These are phyloP conservation scores for Calocera cornea DNA, from an alignment of 768 basidiomycete genomes.

Conservation along the genomic window DNA sequence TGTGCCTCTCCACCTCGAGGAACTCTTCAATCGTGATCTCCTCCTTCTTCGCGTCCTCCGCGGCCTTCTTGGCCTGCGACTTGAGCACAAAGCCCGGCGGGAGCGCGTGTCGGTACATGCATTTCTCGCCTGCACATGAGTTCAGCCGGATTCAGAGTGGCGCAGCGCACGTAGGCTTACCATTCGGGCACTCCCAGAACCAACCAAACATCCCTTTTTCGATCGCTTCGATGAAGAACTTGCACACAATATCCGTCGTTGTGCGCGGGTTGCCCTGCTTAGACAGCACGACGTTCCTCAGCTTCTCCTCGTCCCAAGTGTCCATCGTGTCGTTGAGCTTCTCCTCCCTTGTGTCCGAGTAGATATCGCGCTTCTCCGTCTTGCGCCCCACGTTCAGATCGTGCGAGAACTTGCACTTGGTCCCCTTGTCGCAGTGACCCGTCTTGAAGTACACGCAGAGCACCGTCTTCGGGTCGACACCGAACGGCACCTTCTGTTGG, in stretches of 20 bases:
- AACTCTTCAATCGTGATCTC: slow-evolving; percentile 91
- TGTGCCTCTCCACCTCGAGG: slow-evolving; percentile 96
- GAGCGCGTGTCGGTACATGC: slow-evolving; percentile 89
- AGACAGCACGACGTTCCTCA: slow-evolving; percentile 70
- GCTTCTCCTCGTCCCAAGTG: slow-evolving; percentile 90
- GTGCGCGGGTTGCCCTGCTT: slow-evolving; percentile 85
- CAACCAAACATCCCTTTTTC: slow-evolving; percentile 74
- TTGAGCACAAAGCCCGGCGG: slow-evolving; percentile 94
- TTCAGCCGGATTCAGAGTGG: slow-evolving; percentile 8
- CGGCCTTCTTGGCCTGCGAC: slow-evolving; percentile 80
- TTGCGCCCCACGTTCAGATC: slow-evolving; percentile 79
- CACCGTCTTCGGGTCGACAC: slow-evolving; percentile 87
- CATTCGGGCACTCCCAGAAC: slow-evolving; percentile 78
- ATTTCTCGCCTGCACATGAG: slow-evolving; percentile 37
- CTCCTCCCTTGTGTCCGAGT: slow-evolving; percentile 75
- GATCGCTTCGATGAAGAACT: slow-evolving; percentile 91
- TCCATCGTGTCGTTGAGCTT: slow-evolving; percentile 88
- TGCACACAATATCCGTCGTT: slow-evolving; percentile 96
- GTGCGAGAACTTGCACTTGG: slow-evolving; percentile 94
- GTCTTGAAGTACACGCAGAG: slow-evolving; percentile 88
- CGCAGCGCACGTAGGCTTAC: slow-evolving; percentile 19
- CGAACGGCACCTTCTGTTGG: slow-evolving; percentile 78
- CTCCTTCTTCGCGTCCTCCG: slow-evolving; percentile 81
- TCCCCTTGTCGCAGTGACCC: slow-evolving; percentile 85
- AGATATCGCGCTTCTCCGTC: slow-evolving; percentile 90